phyloP scores from a whole-genome alignment of 768 basidiomycete genomes.

The Pleurotus eryngii region DNA sequence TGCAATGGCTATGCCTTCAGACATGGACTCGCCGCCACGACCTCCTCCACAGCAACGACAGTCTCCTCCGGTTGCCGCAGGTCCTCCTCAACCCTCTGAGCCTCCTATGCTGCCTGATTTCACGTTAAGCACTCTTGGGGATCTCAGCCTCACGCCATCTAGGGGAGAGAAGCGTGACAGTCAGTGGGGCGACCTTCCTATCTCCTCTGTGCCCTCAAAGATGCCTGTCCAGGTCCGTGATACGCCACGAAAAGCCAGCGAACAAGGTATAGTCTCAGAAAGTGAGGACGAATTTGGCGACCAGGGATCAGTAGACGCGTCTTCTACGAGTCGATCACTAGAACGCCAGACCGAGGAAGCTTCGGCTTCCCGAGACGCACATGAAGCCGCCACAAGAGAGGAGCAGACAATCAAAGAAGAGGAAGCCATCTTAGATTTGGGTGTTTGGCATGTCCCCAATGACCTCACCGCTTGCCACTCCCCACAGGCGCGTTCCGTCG shows the following conservation, averaged over 20 bases:
- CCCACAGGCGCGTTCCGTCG: constrained; percentile 32
- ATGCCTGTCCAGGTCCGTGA: constrained; percentile 33
- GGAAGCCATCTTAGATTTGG: background rate
- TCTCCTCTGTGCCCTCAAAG: constrained; percentile 49
- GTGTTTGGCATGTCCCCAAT: constrained; percentile 7
- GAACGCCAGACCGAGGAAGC: background rate
- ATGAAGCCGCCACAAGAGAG: background rate
- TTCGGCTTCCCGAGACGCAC: background rate
- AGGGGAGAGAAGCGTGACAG: background rate
- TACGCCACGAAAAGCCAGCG: constrained; percentile 3
- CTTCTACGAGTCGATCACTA: background rate
- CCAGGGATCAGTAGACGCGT: background rate
- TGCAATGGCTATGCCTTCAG: constrained; percentile 36
- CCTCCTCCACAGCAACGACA: constrained; percentile 3
- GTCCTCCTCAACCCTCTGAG: constrained; percentile 6
- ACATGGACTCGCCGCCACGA: constrained; percentile 32
- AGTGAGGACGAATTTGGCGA: constrained; percentile 2
- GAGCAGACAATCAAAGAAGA: background rate
- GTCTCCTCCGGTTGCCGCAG: constrained; percentile 31
- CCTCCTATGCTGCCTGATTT: constrained; percentile 4
- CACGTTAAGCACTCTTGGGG: background rate
- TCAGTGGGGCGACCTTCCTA: constrained; percentile 11
- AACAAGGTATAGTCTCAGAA: constrained; percentile 5
- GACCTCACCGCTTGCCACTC: constrained; percentile 26
- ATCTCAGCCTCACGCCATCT: constrained; percentile 3